These are phyloP conservation scores for Colletotrichum sojae DNA, from an alignment of 2,329 filamentous ascomycete genomes.

Conservation along the genomic window DNA sequence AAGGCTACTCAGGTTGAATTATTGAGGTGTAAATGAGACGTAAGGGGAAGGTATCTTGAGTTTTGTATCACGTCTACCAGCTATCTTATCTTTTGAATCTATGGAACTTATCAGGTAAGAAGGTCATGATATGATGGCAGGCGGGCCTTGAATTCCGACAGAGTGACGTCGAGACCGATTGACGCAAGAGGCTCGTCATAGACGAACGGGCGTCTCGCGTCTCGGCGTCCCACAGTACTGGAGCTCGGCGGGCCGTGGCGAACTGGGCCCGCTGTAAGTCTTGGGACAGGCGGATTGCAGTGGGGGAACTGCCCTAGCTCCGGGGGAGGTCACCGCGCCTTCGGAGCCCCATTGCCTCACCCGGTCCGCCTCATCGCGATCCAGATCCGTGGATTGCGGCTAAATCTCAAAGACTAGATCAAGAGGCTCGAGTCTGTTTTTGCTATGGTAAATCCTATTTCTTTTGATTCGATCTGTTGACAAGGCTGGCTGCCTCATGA, in stretches of 20 bases:
- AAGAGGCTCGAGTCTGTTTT: not conserved
- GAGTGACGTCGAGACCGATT: constrained; percentile 22
- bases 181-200: constrained; percentile 40
- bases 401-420: no score
- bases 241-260: constrained; percentile 24
- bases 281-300: no score
- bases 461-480: no score
- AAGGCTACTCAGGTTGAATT: not conserved
- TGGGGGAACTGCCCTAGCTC: no score
- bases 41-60: not conserved
- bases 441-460: no score
- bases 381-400: not conserved
- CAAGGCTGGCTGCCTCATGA: no score
- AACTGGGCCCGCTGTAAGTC: not conserved
- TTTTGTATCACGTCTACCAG: not conserved
- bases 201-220: not conserved
- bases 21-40: not conserved
- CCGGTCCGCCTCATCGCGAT: constrained; percentile 3
- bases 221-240: constrained; percentile 12
- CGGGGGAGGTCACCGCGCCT: not conserved
- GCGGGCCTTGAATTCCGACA: constrained; percentile 3
- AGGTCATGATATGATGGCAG: not conserved
- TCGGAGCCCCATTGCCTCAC: not conserved
- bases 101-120: no score
- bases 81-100: no score